These are phyloP conservation scores for Babjeviella inositovora DNA, from an alignment of 805 yeast genomes.

Conservation along the genomic window DNA sequence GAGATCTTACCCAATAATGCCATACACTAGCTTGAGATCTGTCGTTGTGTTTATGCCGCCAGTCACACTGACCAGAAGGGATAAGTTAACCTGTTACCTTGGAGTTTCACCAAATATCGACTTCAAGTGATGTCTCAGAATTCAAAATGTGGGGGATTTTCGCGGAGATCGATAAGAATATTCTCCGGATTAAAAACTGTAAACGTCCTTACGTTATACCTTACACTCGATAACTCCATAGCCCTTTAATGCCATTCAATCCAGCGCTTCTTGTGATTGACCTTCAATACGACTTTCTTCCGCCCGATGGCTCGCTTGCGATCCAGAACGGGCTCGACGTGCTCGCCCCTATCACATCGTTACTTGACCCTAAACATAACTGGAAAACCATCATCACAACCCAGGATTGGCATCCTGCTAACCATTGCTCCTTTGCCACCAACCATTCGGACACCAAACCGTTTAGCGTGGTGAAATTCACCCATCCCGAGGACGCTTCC, in stretches of 20 bases:
- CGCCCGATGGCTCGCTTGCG: slow-evolving; percentile 64
- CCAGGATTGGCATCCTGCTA: slow-evolving; percentile 77
- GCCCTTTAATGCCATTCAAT: slow-evolving; percentile 1
- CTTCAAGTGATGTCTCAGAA: too few species aligned
- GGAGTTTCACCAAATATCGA: too few species aligned
- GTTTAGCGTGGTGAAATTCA: slow-evolving; percentile 28
- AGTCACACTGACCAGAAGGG: too few species aligned
- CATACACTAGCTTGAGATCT: too few species aligned
- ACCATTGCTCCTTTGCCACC: slow-evolving; percentile 74
- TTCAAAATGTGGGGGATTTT: too few species aligned
- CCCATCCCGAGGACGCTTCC: slow-evolving; percentile 25
- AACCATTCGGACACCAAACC: slow-evolving; percentile 34
- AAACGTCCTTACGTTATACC: too few species aligned
- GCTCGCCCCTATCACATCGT: slow-evolving; percentile 29
- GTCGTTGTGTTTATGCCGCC: too few species aligned
- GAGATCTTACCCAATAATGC: too few species aligned
- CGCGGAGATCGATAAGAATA: too few species aligned
- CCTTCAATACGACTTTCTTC: slow-evolving; percentile 76
- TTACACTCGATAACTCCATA: too few species aligned
- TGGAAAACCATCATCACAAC: slow-evolving; percentile 63
- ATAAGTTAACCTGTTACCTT: too few species aligned
- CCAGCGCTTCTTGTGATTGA: slow-evolving; percentile 65
- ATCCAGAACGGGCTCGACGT: slow-evolving; percentile 48
- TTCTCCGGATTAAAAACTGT: too few species aligned
- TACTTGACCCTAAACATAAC: slow-evolving; percentile 21